phyloP scores from a whole-genome alignment of 2,329 filamentous ascomycete genomes.

The Tolypocladium inflatum region DNA sequence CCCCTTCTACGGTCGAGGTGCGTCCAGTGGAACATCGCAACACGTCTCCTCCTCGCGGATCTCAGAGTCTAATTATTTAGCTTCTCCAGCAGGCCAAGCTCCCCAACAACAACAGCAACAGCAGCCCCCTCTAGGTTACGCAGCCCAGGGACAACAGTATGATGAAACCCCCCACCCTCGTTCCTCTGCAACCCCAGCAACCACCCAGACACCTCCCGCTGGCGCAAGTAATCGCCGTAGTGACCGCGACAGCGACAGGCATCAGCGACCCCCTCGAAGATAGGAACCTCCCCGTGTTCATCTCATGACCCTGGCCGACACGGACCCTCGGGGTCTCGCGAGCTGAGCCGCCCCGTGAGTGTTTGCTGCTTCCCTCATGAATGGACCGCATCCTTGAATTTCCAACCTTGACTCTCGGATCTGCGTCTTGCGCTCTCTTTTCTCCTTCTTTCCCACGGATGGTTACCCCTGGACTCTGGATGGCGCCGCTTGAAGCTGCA shows the following conservation, averaged over 20 bases:
- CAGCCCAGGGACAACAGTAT: slow-evolving; percentile 41
- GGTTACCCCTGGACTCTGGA: slow-evolving; percentile 11
- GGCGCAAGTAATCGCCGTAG: slow-evolving; percentile 28
- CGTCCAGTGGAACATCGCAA: slow-evolving; percentile 31
- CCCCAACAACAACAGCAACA: slow-evolving; percentile 17
- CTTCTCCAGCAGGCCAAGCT: slow-evolving; percentile 38
- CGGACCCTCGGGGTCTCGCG: background rate
- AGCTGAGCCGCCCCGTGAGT: slow-evolving; percentile 11
- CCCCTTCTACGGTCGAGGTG: slow-evolving; percentile 50
- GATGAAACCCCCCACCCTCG: slow-evolving; percentile 33
- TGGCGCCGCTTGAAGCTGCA: slow-evolving; percentile 16
- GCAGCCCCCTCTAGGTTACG: slow-evolving; percentile 21
- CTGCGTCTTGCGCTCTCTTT: slow-evolving; percentile 14
- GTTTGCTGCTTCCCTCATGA: slow-evolving; percentile 19
- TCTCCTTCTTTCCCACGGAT: slow-evolving; percentile 13
- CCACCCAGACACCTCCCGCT: slow-evolving; percentile 28
- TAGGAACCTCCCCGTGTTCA: slow-evolving; percentile 11
- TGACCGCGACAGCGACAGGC: slow-evolving; percentile 32
- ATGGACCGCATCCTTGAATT: slow-evolving; percentile 17
- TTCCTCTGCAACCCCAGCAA: slow-evolving; percentile 25
- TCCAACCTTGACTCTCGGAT: slow-evolving; percentile 15
- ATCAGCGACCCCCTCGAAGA: slow-evolving; percentile 28
- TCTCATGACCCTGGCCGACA: slow-evolving; percentile 11
- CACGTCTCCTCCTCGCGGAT: slow-evolving; percentile 5
- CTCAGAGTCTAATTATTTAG: slow-evolving; percentile 37